Conservation (phyloP, 768 basidiomycete genomes). For the Chalciporus piperatus region DNA sequence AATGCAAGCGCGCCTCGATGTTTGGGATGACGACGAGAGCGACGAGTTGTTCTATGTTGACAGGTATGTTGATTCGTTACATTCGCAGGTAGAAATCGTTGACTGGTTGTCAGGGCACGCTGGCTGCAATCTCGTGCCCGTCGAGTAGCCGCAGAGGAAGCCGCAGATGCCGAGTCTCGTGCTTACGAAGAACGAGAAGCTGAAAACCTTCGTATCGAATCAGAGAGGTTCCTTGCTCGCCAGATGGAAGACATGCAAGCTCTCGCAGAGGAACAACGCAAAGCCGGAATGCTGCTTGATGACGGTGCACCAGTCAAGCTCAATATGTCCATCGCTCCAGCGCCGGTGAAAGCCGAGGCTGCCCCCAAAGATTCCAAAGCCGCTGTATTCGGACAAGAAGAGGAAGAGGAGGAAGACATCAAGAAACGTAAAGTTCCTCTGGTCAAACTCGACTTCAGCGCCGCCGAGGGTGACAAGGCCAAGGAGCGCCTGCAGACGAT, state of each 20-base stretch:
- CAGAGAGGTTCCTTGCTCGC: slow-evolving; percentile 88
- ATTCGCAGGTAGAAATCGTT: not conserved
- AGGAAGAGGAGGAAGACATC: slow-evolving; percentile 80
- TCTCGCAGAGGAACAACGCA: slow-evolving; percentile 84
- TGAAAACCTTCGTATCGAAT: slow-evolving; percentile 84
- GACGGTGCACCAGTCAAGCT: slow-evolving; percentile 90
- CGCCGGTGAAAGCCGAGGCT: slow-evolving; percentile 45
- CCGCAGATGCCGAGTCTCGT: slow-evolving; percentile 80
- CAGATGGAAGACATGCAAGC: slow-evolving; percentile 98
- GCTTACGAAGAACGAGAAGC: slow-evolving; percentile 81
- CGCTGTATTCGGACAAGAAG: slow-evolving; percentile 73
- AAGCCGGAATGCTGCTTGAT: slow-evolving; percentile 85
- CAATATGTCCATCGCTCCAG: slow-evolving; percentile 65
- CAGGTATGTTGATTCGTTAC: slow-evolving; percentile 49
- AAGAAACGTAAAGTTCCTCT: slow-evolving; percentile 82
- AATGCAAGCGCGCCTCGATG: slow-evolving; percentile 75
- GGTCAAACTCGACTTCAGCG: slow-evolving; percentile 89
- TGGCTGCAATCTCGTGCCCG: slow-evolving; percentile 82
- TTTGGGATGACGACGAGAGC: slow-evolving; percentile 93
- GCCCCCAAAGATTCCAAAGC: slow-evolving; percentile 46
- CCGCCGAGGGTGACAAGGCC: slow-evolving; percentile 77
- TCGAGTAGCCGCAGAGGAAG: slow-evolving; percentile 72
- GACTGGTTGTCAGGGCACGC: slow-evolving; percentile 49
- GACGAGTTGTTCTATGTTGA: slow-evolving; percentile 93
- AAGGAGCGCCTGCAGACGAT: slow-evolving; percentile 81